Percentiles rank a stretch among this genome's conserved stretches.
Evolutionary conservation across 768 basidiomycete species (phyloP).

Genomic region (Hydnum rufescens): DNA sequence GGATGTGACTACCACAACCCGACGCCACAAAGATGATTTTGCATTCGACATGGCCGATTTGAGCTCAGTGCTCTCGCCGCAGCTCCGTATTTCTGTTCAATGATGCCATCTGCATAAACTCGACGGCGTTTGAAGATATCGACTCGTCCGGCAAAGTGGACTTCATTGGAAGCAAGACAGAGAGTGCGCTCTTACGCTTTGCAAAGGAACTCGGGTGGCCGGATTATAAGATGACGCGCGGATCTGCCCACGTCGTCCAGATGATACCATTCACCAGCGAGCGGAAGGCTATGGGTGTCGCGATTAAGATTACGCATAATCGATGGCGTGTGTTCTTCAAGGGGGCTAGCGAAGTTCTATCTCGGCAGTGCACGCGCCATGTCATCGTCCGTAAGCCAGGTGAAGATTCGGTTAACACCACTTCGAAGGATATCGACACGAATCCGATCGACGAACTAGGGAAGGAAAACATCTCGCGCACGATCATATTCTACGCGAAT

Average conservation of each 20-base stretch:
- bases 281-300: slow-evolving; percentile 87
- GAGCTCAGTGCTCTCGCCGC: slow-evolving; percentile 37
- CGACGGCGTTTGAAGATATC: slow-evolving; percentile 80
- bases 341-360: slow-evolving; percentile 86
- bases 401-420: slow-evolving; percentile 13
- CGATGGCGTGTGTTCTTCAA: slow-evolving; percentile 61
- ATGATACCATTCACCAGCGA: slow-evolving; percentile 90
- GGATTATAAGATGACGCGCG: slow-evolving; percentile 46
- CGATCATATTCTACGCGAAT: slow-evolving; percentile 96
- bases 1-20: slow-evolving; percentile 6
- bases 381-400: slow-evolving; percentile 38
- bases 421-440: slow-evolving; percentile 28
- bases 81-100: slow-evolving; percentile 54
- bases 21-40: slow-evolving; percentile 50
- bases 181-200: slow-evolving; percentile 75
- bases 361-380: slow-evolving; percentile 51
- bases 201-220: slow-evolving; percentile 65
- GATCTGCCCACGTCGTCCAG: slow-evolving; percentile 39
- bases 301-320: slow-evolving; percentile 39
- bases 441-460: slow-evolving; percentile 42
- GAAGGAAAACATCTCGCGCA: slow-evolving; percentile 67
- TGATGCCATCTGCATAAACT: slow-evolving; percentile 74
- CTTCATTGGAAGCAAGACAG: slow-evolving; percentile 90
- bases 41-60: slow-evolving; percentile 64
- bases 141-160: slow-evolving; percentile 35